A percentile compares a stretch with the other conserved stretches of the same genome.
Conservation (phyloP, 1,284 basidiomycete genomes). For the Acaromyces ingoldii region DNA sequence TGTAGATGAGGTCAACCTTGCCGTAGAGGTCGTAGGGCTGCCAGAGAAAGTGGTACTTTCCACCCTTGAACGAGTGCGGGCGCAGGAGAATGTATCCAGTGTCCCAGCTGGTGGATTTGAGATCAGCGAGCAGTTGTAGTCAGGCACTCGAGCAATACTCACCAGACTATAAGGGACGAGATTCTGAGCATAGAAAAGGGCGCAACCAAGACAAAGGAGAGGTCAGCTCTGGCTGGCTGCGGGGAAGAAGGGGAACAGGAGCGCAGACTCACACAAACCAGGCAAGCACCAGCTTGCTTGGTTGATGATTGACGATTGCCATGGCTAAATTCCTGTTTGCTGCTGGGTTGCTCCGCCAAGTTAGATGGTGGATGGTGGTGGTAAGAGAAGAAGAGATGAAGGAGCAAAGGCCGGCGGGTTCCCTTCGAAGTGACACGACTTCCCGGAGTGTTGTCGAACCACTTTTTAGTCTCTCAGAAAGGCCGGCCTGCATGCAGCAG, state of each 20-base stretch:
- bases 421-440: too few species aligned
- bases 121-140: background rate
- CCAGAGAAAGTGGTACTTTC: constrained; percentile 35
- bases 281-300: background rate
- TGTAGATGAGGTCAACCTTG: constrained; percentile 71
- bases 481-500: too few species aligned
- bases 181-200: background rate
- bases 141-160: background rate
- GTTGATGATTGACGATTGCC: constrained; percentile 1
- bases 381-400: too few species aligned
- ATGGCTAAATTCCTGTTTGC: too few species aligned
- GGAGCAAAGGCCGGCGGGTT: too few species aligned
- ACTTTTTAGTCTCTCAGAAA: too few species aligned
- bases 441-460: too few species aligned
- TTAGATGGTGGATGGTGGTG: too few species aligned
- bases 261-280: constrained; percentile 3
- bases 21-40: constrained; percentile 59
- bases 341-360: too few species aligned
- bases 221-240: too few species aligned
- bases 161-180: background rate
- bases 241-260: background rate
- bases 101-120: constrained; percentile 22
- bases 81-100: constrained; percentile 35
- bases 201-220: background rate
- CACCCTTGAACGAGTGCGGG: constrained; percentile 53